Conservation (phyloP, 768 basidiomycete species). For the Boletus sensibilis region DNA sequence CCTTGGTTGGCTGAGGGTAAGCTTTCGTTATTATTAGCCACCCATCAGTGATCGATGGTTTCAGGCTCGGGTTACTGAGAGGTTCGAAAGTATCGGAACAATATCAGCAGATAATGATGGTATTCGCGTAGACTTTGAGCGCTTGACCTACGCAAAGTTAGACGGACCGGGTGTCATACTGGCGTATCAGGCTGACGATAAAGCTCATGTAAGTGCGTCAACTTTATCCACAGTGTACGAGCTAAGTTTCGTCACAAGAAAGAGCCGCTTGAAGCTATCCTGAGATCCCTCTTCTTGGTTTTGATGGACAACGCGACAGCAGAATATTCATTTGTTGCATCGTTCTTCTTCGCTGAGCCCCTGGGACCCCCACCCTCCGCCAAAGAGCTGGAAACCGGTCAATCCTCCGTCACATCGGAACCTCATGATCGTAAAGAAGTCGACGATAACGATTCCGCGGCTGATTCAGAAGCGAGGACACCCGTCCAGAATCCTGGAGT, state of each 20-base stretch:
- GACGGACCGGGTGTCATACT: constrained; percentile 80
- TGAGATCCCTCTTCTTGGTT: constrained; percentile 84
- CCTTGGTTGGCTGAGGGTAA: constrained; percentile 74
- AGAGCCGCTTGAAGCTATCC: constrained; percentile 78
- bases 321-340: constrained; percentile 84
- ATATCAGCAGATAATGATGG: constrained; percentile 43
- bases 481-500: constrained; percentile 27
- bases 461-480: constrained; percentile 51
- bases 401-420: constrained; percentile 36
- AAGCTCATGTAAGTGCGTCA: constrained; percentile 66
- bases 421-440: constrained; percentile 43
- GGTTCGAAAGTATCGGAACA: constrained; percentile 59
- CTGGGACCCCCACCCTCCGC: constrained; percentile 29
- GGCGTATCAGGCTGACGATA: constrained; percentile 89
- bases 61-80: constrained; percentile 70
- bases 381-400: constrained; percentile 35
- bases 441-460: constrained; percentile 42
- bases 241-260: constrained; percentile 45
- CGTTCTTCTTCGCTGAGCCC: constrained; percentile 65
- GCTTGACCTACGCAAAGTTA: constrained; percentile 66
- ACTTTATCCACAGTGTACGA: constrained; percentile 7
- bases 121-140: constrained; percentile 45
- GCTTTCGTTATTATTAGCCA: constrained; percentile 5
- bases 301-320: constrained; percentile 94
- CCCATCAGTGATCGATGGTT: not conserved